Evolutionary conservation across 345 rosid species (phyloP).

Genomic region (Ricinus communis): DNA sequence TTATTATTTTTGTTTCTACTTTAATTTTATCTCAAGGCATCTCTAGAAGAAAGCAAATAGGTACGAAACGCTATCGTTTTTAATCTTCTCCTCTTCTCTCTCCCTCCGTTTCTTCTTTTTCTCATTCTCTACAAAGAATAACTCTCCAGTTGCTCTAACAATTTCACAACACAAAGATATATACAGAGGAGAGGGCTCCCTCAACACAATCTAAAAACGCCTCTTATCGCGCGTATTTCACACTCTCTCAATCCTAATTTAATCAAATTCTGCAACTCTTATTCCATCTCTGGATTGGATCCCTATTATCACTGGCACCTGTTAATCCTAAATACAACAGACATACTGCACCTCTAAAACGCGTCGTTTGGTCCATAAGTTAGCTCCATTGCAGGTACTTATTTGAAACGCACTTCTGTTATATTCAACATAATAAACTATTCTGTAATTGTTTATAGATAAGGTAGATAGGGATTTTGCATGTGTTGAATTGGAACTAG

Average conservation of each 20-base stretch:
- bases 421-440: no score
- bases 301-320: background rate
- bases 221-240: conserved; percentile 17
- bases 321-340: no score
- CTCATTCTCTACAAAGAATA: background rate
- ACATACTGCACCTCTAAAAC: no score
- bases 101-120: background rate
- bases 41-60: background rate
- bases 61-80: background rate
- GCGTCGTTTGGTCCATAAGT: conserved; percentile 1
- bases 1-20: background rate
- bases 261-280: background rate
- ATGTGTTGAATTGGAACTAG: conserved; percentile 29
- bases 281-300: conserved; percentile 8
- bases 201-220: conserved; percentile 19
- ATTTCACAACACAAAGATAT: background rate
- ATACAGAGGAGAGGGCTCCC: conserved; percentile 13
- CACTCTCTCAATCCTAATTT: conserved; percentile 8
- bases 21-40: background rate
- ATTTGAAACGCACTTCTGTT: background rate
- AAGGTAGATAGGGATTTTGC: conserved; percentile 31
- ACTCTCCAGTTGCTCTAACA: conserved; percentile 1
- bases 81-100: background rate
- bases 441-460: conserved; percentile 10
- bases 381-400: conserved; percentile 35